phyloP scores from a whole-genome alignment of 1,284 basidiomycete genomes.

The Sanghuangporus weigelae region DNA sequence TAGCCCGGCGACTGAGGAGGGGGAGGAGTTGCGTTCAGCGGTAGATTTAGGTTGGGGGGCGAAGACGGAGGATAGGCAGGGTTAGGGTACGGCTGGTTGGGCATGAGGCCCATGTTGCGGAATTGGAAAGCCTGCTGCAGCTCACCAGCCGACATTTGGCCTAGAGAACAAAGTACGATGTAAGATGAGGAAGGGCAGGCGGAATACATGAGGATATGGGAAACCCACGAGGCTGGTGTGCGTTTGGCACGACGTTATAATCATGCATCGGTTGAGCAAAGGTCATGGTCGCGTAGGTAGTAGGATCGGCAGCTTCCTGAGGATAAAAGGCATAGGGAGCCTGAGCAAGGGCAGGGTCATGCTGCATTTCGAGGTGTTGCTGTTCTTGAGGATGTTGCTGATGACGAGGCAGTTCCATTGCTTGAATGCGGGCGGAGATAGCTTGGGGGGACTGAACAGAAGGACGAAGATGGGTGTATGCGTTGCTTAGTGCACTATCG shows the following conservation, averaged over 20 bases:
- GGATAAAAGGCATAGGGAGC: constrained; percentile 18
- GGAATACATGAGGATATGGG: constrained; percentile 22
- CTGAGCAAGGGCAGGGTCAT: constrained; percentile 17
- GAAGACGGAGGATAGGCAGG: constrained; percentile 45
- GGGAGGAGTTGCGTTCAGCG: constrained; percentile 44
- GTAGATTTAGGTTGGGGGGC: constrained; percentile 47
- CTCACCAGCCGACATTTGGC: constrained; percentile 21
- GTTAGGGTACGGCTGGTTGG: constrained; percentile 40
- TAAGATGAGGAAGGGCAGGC: constrained; percentile 19
- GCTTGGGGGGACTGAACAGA: neutral
- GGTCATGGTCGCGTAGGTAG: constrained; percentile 9
- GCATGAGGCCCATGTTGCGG: constrained; percentile 48
- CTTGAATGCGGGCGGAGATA: constrained; percentile 3
- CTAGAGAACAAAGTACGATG: constrained; percentile 14
- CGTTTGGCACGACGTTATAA: constrained; percentile 23
- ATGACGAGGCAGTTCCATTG: constrained; percentile 16
- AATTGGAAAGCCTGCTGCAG: constrained; percentile 35
- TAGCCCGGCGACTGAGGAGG: constrained; percentile 74
- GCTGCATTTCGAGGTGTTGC: constrained; percentile 18
- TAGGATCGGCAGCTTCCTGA: constrained; percentile 11
- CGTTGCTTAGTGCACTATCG: neutral
- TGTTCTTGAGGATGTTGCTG: constrained; percentile 16
- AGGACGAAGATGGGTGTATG: constrained; percentile 1
- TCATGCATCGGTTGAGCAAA: constrained; percentile 18
- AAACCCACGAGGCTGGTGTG: constrained; percentile 25